These are phyloP conservation scores for Ceratocystis eucalypticola DNA, from an alignment of 2,329 filamentous ascomycete genomes.

Conservation along the genomic window DNA sequence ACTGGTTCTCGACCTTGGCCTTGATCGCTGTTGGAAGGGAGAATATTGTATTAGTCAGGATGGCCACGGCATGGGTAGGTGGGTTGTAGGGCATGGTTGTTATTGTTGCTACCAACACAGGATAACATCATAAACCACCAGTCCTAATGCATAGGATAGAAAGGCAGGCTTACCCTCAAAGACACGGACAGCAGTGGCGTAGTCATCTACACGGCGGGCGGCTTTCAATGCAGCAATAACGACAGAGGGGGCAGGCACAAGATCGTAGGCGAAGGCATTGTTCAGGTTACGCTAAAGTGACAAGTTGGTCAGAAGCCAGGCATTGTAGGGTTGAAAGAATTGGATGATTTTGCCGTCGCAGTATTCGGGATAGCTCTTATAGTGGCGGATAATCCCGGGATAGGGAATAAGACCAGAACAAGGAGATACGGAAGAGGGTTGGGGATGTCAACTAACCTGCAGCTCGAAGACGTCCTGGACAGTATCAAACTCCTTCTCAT, in stretches of 20 bases:
- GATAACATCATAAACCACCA: not conserved
- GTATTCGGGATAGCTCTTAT: not conserved
- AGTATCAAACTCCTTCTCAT: slow-evolving; percentile 92
- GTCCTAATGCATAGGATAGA: not conserved
- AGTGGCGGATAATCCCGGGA: slow-evolving; percentile 16
- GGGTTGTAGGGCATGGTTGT: not conserved
- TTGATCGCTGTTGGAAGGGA: slow-evolving; percentile 60
- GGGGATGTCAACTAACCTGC: slow-evolving; percentile 52
- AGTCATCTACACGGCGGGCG: slow-evolving; percentile 94
- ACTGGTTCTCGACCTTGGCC: slow-evolving; percentile 97
- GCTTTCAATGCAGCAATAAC: slow-evolving; percentile 84
- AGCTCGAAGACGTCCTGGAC: slow-evolving; percentile 99
- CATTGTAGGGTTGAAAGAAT: too few relatives aligned
- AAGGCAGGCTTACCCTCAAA: slow-evolving; percentile 67
- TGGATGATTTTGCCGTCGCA: slow-evolving; percentile 11
- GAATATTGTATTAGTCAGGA: not conserved
- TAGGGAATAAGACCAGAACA: not conserved
- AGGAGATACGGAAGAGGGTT: not conserved
- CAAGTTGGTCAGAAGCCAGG: too few relatives aligned
- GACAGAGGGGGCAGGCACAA: slow-evolving; percentile 87
- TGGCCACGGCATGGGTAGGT: not conserved
- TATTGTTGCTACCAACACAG: not conserved
- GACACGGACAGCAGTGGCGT: slow-evolving; percentile 91
- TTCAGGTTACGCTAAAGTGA: slow-evolving; percentile 67
- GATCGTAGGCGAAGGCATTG: slow-evolving; percentile 99